phyloP scores from a whole-genome alignment of 1,284 basidiomycete genomes.

The Pseudozyma hubeiensis region DNA sequence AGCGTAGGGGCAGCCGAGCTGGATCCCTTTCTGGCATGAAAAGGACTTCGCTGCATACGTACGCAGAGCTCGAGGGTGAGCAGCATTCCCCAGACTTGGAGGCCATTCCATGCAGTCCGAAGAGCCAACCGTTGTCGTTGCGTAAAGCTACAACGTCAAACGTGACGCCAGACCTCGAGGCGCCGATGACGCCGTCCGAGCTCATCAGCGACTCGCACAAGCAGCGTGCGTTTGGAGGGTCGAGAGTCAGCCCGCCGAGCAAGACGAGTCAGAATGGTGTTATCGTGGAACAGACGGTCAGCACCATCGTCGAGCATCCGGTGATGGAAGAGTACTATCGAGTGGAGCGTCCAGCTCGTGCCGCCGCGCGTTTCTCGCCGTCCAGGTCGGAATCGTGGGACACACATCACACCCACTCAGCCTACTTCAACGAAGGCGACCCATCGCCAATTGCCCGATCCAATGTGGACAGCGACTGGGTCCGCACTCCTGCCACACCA shows the following conservation, averaged over 20 bases:
- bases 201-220: conserved; percentile 4
- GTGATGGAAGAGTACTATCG: conserved; percentile 19
- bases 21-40: conserved; percentile 9
- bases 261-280: conserved; percentile 22
- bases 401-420: conserved; percentile 8
- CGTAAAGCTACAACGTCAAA: conserved; percentile 8
- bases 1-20: conserved; percentile 5
- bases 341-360: conserved; percentile 13
- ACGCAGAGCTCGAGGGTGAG: conserved; percentile 24
- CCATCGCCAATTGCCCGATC: conserved; percentile 13
- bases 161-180: conserved; percentile 22
- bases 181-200: neutral
- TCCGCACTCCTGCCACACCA: conserved; percentile 18
- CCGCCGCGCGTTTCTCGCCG: conserved; percentile 4
- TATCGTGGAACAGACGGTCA: conserved; percentile 36
- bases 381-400: conserved; percentile 9
- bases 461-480: conserved; percentile 12
- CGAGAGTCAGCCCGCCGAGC: conserved; percentile 4
- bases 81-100: conserved; percentile 2
- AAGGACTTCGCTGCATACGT: conserved; percentile 17
- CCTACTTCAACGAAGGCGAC: conserved; percentile 4
- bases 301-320: conserved; percentile 33
- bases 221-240: conserved; percentile 12
- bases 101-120: conserved; percentile 3
- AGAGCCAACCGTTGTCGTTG: conserved; percentile 15